These are phyloP conservation scores for Aegilops speltoides DNA, from an alignment of 176 grass and related monocot genomes.

Conservation along the genomic window DNA sequence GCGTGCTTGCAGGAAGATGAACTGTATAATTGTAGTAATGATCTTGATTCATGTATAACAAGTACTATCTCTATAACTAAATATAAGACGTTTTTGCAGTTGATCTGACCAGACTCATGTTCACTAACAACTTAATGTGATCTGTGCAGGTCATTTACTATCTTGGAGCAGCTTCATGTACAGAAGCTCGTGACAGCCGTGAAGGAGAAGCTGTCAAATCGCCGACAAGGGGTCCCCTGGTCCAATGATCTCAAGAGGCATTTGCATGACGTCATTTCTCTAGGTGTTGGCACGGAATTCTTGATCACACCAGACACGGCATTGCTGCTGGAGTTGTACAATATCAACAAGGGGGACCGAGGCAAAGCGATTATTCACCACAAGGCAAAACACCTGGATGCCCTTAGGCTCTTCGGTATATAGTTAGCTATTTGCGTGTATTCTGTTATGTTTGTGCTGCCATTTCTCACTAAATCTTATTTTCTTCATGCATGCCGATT, in stretches of 20 bases:
- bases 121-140: constrained; percentile 22
- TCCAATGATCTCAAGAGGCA: constrained; percentile 52
- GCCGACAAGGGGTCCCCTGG: constrained; percentile 49
- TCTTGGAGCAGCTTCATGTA: constrained; percentile 77
- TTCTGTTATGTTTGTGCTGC: constrained; percentile 18
- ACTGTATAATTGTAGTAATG: not conserved
- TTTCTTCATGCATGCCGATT: constrained; percentile 11
- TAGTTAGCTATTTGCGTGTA: constrained; percentile 38
- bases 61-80: too few relatives aligned
- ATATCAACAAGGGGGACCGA: constrained; percentile 65
- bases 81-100: too few relatives aligned
- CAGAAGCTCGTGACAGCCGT: constrained; percentile 54
- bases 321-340: constrained; percentile 69
- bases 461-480: constrained; percentile 5
- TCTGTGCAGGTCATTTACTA: constrained; percentile 61
- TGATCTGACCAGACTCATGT: not conserved
- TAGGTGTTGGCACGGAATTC: constrained; percentile 67
- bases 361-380: constrained; percentile 86
- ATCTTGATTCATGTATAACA: constrained; percentile 13
- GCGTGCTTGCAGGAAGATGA: not conserved
- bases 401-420: constrained; percentile 45
- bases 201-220: constrained; percentile 56
- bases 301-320: constrained; percentile 56
- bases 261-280: constrained; percentile 51
- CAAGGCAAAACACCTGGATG: constrained; percentile 78